Conservation (phyloP, 2,329 filamentous ascomycete genomes). For the Penicillium sp. region DNA sequence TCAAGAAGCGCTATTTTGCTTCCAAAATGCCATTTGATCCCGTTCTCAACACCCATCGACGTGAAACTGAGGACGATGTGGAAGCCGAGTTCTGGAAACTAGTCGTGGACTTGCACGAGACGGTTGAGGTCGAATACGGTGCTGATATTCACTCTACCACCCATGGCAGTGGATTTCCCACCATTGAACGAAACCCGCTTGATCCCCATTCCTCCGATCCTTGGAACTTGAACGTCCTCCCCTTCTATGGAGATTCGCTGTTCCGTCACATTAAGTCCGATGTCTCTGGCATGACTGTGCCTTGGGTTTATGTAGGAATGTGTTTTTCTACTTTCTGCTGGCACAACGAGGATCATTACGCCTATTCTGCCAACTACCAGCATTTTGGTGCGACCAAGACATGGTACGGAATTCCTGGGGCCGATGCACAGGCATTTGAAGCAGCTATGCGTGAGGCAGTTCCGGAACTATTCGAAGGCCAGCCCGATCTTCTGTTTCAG, state of each 20-base stretch:
- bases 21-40: slow-evolving; percentile 87
- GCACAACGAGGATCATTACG: slow-evolving; percentile 98
- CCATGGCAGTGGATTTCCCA: slow-evolving; percentile 95
- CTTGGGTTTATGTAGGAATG: slow-evolving; percentile 99
- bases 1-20: slow-evolving; percentile 92
- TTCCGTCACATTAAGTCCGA: slow-evolving; percentile 98
- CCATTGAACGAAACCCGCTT: slow-evolving; percentile 83
- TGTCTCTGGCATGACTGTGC: slow-evolving; percentile 98
- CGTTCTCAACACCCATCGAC: slow-evolving; percentile 73
- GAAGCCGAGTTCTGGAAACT: slow-evolving; percentile 96
- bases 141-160: slow-evolving; percentile 98
- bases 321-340: slow-evolving; percentile 99
- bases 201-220: slow-evolving; percentile 85
- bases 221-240: slow-evolving; percentile 94
- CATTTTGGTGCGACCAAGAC: slow-evolving; percentile 98
- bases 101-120: slow-evolving; percentile 90
- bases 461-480: slow-evolving; percentile 93
- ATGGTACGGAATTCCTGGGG: slow-evolving; percentile 96
- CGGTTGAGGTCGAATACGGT: slow-evolving; percentile 96
- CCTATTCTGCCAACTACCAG: slow-evolving; percentile 97
- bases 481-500: slow-evolving; percentile 94
- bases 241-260: slow-evolving; percentile 84
- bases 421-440: slow-evolving; percentile 93
- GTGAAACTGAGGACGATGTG: slow-evolving; percentile 90
- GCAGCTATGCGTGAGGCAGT: slow-evolving; percentile 92